phyloP scores from a whole-genome alignment of 805 yeast genomes.

The Ogataea minuta region DNA sequence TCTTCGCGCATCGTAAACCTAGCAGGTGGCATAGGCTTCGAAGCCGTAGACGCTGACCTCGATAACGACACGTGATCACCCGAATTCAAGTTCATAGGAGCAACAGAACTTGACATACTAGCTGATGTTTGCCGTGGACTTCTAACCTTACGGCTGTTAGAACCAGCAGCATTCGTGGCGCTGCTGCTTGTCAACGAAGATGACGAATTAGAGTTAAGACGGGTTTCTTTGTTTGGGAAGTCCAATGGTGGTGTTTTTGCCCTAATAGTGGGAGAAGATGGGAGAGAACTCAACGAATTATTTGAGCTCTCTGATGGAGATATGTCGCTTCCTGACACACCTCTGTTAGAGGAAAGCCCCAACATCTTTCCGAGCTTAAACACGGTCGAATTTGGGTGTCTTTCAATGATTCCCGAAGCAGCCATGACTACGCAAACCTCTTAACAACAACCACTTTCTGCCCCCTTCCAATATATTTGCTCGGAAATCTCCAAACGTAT shows the following conservation, averaged over 20 bases:
- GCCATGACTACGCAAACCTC: slow-evolving; percentile 3
- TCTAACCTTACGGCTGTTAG: neutral
- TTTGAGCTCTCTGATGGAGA: slow-evolving; percentile 12
- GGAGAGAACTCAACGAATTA: slow-evolving; percentile 13
- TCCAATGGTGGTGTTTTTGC: slow-evolving; percentile 2
- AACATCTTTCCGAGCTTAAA: slow-evolving; percentile 26
- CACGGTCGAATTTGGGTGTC: slow-evolving; percentile 22
- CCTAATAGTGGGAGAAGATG: slow-evolving; percentile 12
- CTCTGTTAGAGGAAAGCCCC: slow-evolving; percentile 17
- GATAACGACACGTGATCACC: slow-evolving; percentile 11
- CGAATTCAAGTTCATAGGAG: slow-evolving; percentile 9
- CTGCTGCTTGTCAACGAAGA: slow-evolving; percentile 12
- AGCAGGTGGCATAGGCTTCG: slow-evolving; percentile 26
- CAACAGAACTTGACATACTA: slow-evolving; percentile 1
- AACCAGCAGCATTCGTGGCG: neutral
- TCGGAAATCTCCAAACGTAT: slow-evolving; percentile 5
- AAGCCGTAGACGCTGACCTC: slow-evolving; percentile 19
- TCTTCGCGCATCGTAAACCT: slow-evolving; percentile 59
- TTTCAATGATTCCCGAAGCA: slow-evolving; percentile 12
- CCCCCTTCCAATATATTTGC: slow-evolving; percentile 1
- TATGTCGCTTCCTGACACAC: slow-evolving; percentile 2
- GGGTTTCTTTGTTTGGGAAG: slow-evolving; percentile 2
- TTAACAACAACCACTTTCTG: neutral
- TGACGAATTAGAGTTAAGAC: slow-evolving; percentile 6
- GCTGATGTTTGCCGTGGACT: slow-evolving; percentile 5